Evolutionary conservation across 768 basidiomycete genomes (phyloP).

Genomic region (Cubamyces lactineus): DNA sequence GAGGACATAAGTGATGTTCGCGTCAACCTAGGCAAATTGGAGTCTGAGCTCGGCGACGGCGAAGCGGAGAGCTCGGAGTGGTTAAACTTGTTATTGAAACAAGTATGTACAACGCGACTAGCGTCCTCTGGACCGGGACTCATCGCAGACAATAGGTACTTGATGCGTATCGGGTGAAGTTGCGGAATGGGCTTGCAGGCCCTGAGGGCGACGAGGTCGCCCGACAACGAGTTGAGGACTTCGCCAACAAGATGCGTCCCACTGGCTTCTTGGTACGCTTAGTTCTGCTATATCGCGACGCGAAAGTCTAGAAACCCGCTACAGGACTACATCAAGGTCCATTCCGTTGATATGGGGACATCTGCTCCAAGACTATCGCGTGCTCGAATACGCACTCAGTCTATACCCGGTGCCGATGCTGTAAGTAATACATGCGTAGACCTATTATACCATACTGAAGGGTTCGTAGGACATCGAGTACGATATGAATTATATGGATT

Average conservation of each 20-base stretch:
- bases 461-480: slow-evolving; percentile 74
- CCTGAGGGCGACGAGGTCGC: slow-evolving; percentile 83
- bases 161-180: slow-evolving; percentile 74
- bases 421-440: slow-evolving; percentile 21
- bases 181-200: slow-evolving; percentile 71
- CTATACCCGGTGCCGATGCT: slow-evolving; percentile 22
- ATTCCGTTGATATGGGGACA: slow-evolving; percentile 80
- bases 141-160: slow-evolving; percentile 49
- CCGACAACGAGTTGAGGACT: slow-evolving; percentile 76
- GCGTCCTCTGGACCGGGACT: not conserved
- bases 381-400: slow-evolving; percentile 51
- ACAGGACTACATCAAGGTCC: slow-evolving; percentile 86
- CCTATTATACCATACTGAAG: slow-evolving; percentile 21
- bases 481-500: slow-evolving; percentile 83
- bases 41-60: slow-evolving; percentile 16
- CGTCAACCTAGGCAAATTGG: slow-evolving; percentile 1
- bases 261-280: slow-evolving; percentile 63
- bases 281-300: slow-evolving; percentile 5
- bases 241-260: slow-evolving; percentile 78
- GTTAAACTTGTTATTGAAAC: slow-evolving; percentile 84
- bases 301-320: not conserved
- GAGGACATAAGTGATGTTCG: not conserved
- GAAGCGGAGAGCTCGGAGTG: slow-evolving; percentile 82
- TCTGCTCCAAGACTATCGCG: slow-evolving; percentile 79
- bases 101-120: slow-evolving; percentile 48